Conservation (phyloP, 202 grass and related monocot species). For the Bolboschoenoplectus hybrid region DNA sequence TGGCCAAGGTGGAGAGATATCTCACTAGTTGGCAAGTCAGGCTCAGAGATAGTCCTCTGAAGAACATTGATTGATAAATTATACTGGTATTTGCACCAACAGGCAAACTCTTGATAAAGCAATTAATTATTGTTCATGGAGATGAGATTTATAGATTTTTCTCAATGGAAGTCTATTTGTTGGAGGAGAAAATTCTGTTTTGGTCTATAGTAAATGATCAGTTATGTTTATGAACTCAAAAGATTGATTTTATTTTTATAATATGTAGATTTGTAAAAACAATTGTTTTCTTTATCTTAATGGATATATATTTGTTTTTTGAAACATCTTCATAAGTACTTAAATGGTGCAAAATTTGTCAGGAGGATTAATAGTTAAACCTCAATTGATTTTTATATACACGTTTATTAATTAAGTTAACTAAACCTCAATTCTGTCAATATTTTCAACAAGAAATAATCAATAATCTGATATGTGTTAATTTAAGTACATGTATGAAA, state of each 20-base stretch:
- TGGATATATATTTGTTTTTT: background rate
- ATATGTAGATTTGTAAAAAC: background rate
- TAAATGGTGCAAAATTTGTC: background rate
- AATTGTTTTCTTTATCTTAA: background rate
- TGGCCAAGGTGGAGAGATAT: conserved; percentile 33
- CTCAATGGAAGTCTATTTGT: background rate
- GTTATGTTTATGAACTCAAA: background rate
- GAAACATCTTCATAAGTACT: conserved; percentile 4
- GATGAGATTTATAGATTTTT: background rate
- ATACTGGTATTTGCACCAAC: background rate
- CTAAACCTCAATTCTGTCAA: too few relatives aligned
- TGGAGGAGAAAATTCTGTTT: background rate
- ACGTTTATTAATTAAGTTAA: background rate
- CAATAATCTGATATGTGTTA: background rate
- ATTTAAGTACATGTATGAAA: background rate
- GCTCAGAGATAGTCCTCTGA: conserved; percentile 10
- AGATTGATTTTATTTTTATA: background rate
- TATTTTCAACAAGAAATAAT: background rate
- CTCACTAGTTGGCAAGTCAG: conserved; percentile 22
- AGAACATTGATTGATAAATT: conserved; percentile 13
- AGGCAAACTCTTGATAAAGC: background rate
- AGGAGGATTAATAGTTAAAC: background rate
- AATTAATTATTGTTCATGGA: background rate
- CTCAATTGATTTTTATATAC: background rate
- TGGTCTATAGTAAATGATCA: background rate